Evolutionary conservation across 2,329 filamentous ascomycete genomes (phyloP).

Genomic region (Penicillium sp.): DNA sequence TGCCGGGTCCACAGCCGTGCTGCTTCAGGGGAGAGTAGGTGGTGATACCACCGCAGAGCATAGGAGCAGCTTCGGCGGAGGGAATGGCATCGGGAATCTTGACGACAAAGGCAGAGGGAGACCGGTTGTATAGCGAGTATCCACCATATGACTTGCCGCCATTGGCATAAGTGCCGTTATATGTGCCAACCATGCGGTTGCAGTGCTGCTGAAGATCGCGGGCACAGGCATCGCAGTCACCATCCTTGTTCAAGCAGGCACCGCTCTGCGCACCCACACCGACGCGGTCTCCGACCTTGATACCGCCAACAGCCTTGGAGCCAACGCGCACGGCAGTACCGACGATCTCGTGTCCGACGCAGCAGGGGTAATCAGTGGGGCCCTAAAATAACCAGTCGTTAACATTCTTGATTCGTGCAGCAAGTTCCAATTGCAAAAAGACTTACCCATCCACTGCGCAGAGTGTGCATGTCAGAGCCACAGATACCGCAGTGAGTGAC

Average conservation of each 20-base stretch:
- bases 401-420: background rate
- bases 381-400: conserved; percentile 16
- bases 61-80: conserved; percentile 58
- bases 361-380: conserved; percentile 42
- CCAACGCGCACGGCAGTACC: conserved; percentile 59
- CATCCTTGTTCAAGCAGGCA: conserved; percentile 47
- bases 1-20: conserved; percentile 66
- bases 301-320: conserved; percentile 33
- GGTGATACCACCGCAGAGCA: conserved; percentile 75
- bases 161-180: conserved; percentile 38
- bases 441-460: conserved; percentile 50
- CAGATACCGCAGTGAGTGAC: conserved; percentile 65
- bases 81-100: conserved; percentile 53
- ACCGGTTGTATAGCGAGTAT: conserved; percentile 57
- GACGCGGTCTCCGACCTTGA: conserved; percentile 36
- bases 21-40: conserved; percentile 66
- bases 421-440: background rate
- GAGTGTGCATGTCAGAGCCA: conserved; percentile 58
- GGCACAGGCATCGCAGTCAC: conserved; percentile 53
- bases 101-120: conserved; percentile 57
- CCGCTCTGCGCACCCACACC: conserved; percentile 61
- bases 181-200: conserved; percentile 28
- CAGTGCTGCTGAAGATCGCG: conserved; percentile 38
- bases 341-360: conserved; percentile 65
- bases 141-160: conserved; percentile 66